Evolutionary conservation across 2,329 filamentous ascomycete species (phyloP), one percentile per base, ranked within the genome.

Genomic region (Fusarium caatingaense): DNA sequence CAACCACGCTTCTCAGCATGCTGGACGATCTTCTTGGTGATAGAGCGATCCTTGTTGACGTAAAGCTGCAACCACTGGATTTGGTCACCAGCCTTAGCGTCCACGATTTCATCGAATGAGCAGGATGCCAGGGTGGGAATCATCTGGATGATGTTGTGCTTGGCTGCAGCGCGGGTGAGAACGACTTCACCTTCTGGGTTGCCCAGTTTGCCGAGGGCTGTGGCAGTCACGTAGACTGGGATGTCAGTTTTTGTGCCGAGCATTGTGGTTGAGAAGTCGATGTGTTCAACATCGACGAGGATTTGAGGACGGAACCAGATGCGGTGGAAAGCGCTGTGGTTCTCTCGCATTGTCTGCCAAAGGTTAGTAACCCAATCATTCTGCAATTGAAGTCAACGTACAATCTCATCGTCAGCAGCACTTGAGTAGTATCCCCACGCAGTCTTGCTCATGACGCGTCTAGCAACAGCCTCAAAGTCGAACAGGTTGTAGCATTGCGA

Each of bases 341-440:
- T 99, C 82, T 98, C 95, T 70, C 95, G 90, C 85, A 98, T 86
- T 0, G 96, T 98, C 92, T 97, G 27, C 30, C 30, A 75, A 18
- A 16, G 12, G 27, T 70, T 25, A 69, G 65, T 9, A 46, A 13
- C 25, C 8, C 18, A 8, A 27, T 32, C 28, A 28, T 9, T 4
- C 6, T 18, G 8, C n/a, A 46, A 20, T 42, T 34, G 28, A 21
- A 23, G 21, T 16, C 20, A n/a, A n/a, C 78, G 48, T 68, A 82
- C 81, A 71, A 83, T 83, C 72, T 83, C 81, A 60, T 83, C 81
- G 30, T 83, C 81, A 0, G 95, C 93, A 60, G 93, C 95, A 77
- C 92, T 96, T 1, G 93, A 97, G 81, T 99, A 99, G 83, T 99
- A 99, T 27, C 92, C 96, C 96, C 96, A 99, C 0, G 95, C 95